A percentile compares a stretch with the other conserved stretches of the same genome.
Evolutionary conservation across 2,329 filamentous ascomycete species (phyloP).

Genomic region (Penicillium psychrosexuale): DNA sequence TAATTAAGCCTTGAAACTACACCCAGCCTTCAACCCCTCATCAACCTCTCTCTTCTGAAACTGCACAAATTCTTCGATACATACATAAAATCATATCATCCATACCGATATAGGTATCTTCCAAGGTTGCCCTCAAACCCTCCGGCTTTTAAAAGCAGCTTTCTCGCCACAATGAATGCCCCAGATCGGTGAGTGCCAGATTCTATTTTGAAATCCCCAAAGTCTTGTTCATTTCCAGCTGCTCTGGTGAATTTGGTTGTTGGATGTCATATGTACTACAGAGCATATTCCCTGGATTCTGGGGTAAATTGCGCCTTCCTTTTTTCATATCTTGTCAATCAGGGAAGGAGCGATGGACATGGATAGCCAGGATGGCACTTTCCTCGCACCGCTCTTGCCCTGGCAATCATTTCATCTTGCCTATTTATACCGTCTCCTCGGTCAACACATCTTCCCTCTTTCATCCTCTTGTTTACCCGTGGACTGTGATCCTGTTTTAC

Average conservation of each 20-base stretch:
- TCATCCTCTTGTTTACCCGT: neutral
- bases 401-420: neutral
- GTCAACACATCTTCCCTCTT: neutral
- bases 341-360: neutral
- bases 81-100: neutral
- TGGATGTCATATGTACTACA: neutral
- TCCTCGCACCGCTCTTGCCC: neutral
- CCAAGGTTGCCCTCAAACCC: neutral
- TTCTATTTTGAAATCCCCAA: neutral
- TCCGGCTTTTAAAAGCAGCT: neutral
- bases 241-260: neutral
- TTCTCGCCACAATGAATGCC: constrained; percentile 48
- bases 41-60: neutral
- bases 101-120: neutral
- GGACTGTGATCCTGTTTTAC: neutral
- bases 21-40: neutral
- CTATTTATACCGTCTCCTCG: neutral
- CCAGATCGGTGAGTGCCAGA: constrained; percentile 40
- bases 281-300: neutral
- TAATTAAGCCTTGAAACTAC: neutral
- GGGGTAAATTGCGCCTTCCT: neutral
- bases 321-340: neutral
- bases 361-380: neutral
- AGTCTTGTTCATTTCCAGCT: neutral
- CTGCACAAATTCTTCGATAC: neutral